Evolutionary conservation across 306 rosid genomes (phyloP), one percentile per base, ranked within the genome.

Genomic region (Parietaria judaica): DNA sequence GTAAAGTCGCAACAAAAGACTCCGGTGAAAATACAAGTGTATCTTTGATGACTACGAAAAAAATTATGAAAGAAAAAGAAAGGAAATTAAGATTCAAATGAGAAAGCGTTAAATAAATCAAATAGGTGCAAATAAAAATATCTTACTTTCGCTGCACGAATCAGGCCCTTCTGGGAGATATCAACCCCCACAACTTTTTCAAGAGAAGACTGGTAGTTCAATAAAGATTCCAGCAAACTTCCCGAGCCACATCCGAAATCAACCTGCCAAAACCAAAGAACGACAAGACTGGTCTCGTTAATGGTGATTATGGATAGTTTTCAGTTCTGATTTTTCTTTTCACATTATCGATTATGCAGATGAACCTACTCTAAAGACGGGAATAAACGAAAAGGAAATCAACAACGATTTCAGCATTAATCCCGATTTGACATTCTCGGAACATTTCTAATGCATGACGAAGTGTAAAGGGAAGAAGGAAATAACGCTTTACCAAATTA

Each of bases 161-260:
- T 11, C 43, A 92, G 90, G 77, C 95, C 86, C 78, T 88, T 92
- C 45, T 6, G 78, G 54, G 99, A 92, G 73, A 92, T 78, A 74
- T 92, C 99, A 70, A 92, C 86, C 14, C 99, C 96, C 51, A 81
- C 95, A 70, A 92, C 72, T 84, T 74, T 86, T 77, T 88, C 90
- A 54, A 88, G 73, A 54, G 95, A 72, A 31, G 84, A 86, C 37
- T 65, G 69, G 68, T 88, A 86, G 57, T 86, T 88, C 70, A 88
- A 68, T 65, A 92, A 69, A 51, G 96, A 86, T 66, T 92, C 99
- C 87, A 92, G 80, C 77, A 92, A 85, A 73, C 99, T 88, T 74
- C 99, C 99, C 66, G 99, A 79, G 61, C 99, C 99, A 79, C 99
- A 88, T 70, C 99, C 99, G 67, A 92, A 92, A 79, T 92, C 99